Evolutionary conservation across 2,329 filamentous ascomycete species (phyloP), one percentile per base, ranked within the genome.

Genomic region (Pseudonectria foliicola): DNA sequence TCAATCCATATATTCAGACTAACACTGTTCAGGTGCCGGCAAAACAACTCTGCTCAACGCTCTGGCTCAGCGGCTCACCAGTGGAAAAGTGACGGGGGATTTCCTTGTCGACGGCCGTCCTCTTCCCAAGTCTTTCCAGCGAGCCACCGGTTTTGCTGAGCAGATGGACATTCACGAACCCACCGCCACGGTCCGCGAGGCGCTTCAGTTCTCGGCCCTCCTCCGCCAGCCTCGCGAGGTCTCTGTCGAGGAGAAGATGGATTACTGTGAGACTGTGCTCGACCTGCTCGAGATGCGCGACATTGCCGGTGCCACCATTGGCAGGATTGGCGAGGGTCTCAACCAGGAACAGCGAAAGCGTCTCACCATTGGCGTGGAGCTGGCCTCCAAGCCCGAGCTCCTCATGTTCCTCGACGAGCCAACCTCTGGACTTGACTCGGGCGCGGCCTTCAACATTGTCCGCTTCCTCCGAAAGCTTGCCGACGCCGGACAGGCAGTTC

Each of bases 31-130:
- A 55, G 62, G 64, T 29, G 58, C 62, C 24, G 85, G 85, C 33
- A 88, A 89, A 57, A 89, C 82, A 0, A 86, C 84, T 0, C 66
- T 86, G 14, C 64, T 88, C 27, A 80, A 86, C 56, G 80, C 81
- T 3, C 68, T 90, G 13, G 83, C 84, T 21, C 82, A 80, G 32
- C 80, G 85, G 49, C 77, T 82, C 26, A 87, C 75, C 2, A 83
- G 85, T 67, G 86, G 86, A 50, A 78, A 83, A 13, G 75, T 90
- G 10, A 74, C 71, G 2, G 86, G 86, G 32, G 78, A 87, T 33
- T 86, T 90, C 66, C 63, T 87, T n/a, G 81, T 89, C 7, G 82
- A 89, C 46, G 84, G 84, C 3, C 71, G 72, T 14, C 77, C 76
- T 30, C 74, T 83, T 11, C 82, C 86, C 35, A 75, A 71, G 27